A percentile compares a stretch with the other conserved stretches of the same genome.
These are phyloP conservation scores for Serendipita sp. DNA, from an alignment of 768 basidiomycete species.

Conservation along the genomic window DNA sequence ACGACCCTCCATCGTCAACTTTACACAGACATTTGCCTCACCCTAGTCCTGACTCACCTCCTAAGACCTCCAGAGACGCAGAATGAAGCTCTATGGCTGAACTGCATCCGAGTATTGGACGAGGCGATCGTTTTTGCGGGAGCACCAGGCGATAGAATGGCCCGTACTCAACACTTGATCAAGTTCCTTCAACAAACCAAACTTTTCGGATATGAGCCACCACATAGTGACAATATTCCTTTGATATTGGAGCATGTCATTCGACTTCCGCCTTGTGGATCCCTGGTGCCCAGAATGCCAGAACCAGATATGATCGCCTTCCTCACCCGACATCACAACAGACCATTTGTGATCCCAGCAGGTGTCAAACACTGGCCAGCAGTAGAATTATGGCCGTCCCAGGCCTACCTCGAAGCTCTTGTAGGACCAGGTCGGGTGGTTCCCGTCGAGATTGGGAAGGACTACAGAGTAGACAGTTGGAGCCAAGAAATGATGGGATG, in stretches of 20 bases:
- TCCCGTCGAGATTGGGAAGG: conserved; percentile 76
- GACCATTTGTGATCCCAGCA: conserved; percentile 60
- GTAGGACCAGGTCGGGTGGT: conserved; percentile 74
- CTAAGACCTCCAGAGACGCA: conserved; percentile 10
- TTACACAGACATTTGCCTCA: conserved; percentile 61
- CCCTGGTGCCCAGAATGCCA: conserved; percentile 27
- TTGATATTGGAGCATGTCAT: neutral
- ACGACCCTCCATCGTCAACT: conserved; percentile 18
- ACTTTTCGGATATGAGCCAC: conserved; percentile 7
- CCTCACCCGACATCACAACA: conserved; percentile 24
- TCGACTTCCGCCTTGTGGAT: conserved; percentile 16
- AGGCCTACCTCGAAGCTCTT: conserved; percentile 48
- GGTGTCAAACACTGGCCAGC: conserved; percentile 70
- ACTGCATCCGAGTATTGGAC: conserved; percentile 47
- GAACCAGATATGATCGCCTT: conserved; percentile 45
- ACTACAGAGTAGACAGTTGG: conserved; percentile 75
- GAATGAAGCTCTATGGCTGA: conserved; percentile 23
- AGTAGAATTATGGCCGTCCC: conserved; percentile 50
- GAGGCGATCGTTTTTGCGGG: conserved; percentile 74
- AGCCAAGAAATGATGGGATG: conserved; percentile 63
- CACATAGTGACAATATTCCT: neutral
- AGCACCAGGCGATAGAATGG: conserved; percentile 51
- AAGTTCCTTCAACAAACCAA: conserved; percentile 33
- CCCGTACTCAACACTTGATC: conserved; percentile 44
- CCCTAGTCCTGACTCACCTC: conserved; percentile 32